Evolutionary conservation across 495 filamentous ascomycete species (phyloP).

Genomic region (Lasiosphaeria miniovina): DNA sequence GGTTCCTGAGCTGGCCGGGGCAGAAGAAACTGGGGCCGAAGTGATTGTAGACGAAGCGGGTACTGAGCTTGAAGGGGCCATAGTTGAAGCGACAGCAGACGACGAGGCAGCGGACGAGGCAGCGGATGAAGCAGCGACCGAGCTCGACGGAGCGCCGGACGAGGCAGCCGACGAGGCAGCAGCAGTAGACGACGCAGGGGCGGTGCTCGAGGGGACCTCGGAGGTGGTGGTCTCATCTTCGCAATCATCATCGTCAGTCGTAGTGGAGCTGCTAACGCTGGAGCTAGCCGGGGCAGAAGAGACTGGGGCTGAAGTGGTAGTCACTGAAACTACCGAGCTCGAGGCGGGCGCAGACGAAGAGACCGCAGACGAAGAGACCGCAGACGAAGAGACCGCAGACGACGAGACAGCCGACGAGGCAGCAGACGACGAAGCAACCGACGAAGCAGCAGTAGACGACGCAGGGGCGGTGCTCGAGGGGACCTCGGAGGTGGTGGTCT

Average conservation of each 20-base stretch:
- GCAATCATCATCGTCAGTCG: neutral
- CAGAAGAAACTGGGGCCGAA: conserved; percentile 14
- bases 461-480: neutral
- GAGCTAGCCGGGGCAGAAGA: neutral
- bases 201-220: neutral
- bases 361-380: neutral
- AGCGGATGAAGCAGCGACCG: neutral
- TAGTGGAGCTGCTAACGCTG: neutral
- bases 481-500: neutral
- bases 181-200: neutral
- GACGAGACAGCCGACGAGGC: neutral
- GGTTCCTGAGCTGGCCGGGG: conserved; percentile 6
- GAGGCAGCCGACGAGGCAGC: neutral
- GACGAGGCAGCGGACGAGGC: neutral
- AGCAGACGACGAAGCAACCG: neutral
- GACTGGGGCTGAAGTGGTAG: neutral
- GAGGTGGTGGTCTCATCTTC: neutral
- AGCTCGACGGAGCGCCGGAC: neutral
- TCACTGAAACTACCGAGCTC: neutral
- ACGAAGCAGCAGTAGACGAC: neutral
- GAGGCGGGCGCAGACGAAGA: neutral
- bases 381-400: neutral
- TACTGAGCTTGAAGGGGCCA: neutral
- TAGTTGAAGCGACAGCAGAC: neutral
- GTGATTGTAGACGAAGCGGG: conserved; percentile 12